A percentile compares a stretch with the other conserved stretches of the same genome.
Evolutionary conservation across 345 rosid genomes (phyloP).

Genomic region (Lumnitzera littorea): DNA sequence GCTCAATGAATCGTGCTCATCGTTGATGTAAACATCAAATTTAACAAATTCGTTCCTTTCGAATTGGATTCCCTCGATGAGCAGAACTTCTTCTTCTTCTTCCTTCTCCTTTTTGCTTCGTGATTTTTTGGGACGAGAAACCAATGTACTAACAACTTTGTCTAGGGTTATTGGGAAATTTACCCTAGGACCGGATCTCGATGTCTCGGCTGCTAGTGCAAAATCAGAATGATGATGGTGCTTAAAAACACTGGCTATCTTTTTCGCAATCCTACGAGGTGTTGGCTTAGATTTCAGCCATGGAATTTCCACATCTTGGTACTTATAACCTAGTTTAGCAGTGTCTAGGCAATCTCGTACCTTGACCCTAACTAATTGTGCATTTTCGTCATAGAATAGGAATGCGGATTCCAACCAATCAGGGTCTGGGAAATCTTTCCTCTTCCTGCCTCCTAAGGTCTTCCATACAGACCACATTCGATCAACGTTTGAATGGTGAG

Average conservation of each 20-base stretch:
- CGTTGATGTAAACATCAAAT: constrained; percentile 49
- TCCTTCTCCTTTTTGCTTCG: constrained; percentile 45
- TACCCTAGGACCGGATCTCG: background rate
- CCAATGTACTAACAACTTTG: constrained; percentile 18
- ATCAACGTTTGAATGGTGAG: constrained; percentile 55
- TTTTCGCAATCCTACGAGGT: constrained; percentile 24
- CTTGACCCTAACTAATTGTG: constrained; percentile 41
- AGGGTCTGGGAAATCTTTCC: constrained; percentile 32
- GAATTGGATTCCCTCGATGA: constrained; percentile 33
- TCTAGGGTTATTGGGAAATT: constrained; percentile 32
- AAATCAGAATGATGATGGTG: background rate
- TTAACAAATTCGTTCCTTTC: constrained; percentile 31
- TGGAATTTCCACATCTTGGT: constrained; percentile 43
- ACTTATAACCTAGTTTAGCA: constrained; percentile 27
- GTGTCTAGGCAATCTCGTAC: constrained; percentile 43
- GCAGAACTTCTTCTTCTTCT: constrained; percentile 46
- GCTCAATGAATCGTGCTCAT: constrained; percentile 21
- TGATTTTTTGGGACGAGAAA: constrained; percentile 40
- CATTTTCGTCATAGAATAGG: constrained; percentile 57
- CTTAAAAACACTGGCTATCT: constrained; percentile 3
- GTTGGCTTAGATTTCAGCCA: constrained; percentile 46
- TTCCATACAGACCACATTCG: constrained; percentile 61
- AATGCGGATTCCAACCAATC: constrained; percentile 53
- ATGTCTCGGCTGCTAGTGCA: constrained; percentile 28
- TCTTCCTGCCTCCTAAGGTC: constrained; percentile 33